Conservation (phyloP, 805 yeast species). For the Grigorovia transvaalensis region DNA sequence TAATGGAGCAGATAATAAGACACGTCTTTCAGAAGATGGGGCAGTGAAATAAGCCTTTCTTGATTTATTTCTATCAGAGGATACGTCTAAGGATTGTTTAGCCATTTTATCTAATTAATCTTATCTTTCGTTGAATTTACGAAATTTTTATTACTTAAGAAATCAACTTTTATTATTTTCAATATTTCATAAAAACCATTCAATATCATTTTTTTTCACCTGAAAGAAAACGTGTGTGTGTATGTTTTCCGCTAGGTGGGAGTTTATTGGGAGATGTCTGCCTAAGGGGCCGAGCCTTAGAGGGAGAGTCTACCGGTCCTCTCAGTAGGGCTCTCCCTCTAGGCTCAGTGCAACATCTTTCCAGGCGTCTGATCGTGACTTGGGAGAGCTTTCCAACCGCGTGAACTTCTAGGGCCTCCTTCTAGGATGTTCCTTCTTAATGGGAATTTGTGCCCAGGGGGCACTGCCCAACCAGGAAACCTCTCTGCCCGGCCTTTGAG, state of each 20-base stretch:
- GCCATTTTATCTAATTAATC: constrained; percentile 28
- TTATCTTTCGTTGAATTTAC: background rate
- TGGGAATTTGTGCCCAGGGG: background rate
- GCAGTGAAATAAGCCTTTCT: constrained; percentile 99
- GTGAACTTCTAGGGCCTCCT: background rate
- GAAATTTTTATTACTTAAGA: background rate
- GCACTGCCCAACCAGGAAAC: too few relatives aligned
- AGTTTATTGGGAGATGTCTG: background rate
- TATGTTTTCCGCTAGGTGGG: background rate
- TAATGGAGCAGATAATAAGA: constrained; percentile 93
- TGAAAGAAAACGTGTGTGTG: too few relatives aligned
- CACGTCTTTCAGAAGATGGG: constrained; percentile 92
- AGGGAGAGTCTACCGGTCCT: too few relatives aligned
- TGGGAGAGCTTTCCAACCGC: background rate
- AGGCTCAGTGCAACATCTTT: too few relatives aligned
- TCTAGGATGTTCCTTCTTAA: too few relatives aligned
- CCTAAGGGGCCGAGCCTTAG: too few relatives aligned
- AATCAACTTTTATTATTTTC: too few relatives aligned
- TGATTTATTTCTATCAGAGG: constrained; percentile 98
- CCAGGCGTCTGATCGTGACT: too few relatives aligned
- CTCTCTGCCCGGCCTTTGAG: background rate
- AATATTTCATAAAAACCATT: too few relatives aligned
- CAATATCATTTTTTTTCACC: too few relatives aligned
- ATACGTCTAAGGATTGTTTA: constrained; percentile 71
- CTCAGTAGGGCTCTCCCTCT: too few relatives aligned